phyloP scores from a whole-genome alignment of 2,329 filamentous ascomycete genomes.

The Knufia fluminis region DNA sequence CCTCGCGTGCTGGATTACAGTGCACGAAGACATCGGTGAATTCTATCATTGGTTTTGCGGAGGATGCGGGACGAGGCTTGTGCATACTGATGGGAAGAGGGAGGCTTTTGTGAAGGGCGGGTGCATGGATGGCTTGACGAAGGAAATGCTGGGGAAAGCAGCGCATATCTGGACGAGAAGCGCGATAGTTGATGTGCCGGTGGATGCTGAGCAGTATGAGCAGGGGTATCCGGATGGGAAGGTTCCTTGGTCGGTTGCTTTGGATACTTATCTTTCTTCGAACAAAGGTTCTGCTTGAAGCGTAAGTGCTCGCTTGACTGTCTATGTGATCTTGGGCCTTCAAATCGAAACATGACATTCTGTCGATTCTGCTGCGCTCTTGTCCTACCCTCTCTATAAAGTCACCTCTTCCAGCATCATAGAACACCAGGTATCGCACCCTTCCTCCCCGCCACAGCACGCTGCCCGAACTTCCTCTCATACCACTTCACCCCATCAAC shows the following conservation, averaged over 20 bases:
- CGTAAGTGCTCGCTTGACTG: too few species aligned
- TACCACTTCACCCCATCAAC: conserved; percentile 80
- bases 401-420: not conserved
- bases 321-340: too few species aligned
- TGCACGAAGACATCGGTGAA: conserved; percentile 29
- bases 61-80: conserved; percentile 54
- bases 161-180: conserved; percentile 56
- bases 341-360: too few species aligned
- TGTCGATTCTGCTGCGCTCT: too few species aligned
- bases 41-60: conserved; percentile 52
- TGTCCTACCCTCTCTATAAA: not conserved
- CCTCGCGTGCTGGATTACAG: conserved; percentile 47
- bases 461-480: conserved; percentile 72
- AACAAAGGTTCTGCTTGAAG: too few species aligned
- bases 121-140: conserved; percentile 56
- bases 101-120: conserved; percentile 54
- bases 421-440: conserved; percentile 52
- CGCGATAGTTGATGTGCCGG: not conserved
- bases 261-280: too few species aligned
- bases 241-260: not conserved
- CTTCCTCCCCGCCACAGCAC: conserved; percentile 65
- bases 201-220: conserved; percentile 2
- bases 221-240: not conserved
- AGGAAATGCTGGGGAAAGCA: conserved; percentile 47
- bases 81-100: conserved; percentile 47